A percentile compares a stretch with the other conserved stretches of the same genome.
phyloP scores from a whole-genome alignment of 495 filamentous ascomycete species.

The Penicillium cosmopolitanum region DNA sequence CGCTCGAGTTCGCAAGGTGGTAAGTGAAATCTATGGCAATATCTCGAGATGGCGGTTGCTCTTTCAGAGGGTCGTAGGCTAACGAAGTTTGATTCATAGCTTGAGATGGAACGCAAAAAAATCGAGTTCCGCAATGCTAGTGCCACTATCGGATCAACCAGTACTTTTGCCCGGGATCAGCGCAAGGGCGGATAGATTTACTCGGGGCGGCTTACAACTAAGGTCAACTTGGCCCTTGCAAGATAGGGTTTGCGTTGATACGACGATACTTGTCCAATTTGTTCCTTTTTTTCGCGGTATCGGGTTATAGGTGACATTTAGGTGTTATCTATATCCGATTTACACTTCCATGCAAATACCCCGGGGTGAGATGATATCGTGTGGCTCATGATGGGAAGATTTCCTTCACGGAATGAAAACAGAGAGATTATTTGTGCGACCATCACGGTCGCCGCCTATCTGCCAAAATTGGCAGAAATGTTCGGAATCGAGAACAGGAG shows the following conservation, averaged over 20 bases:
- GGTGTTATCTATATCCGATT: conserved; percentile 10
- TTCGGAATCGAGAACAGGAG: conserved; percentile 6
- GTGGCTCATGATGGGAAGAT: conserved; percentile 5
- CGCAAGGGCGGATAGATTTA: conserved; percentile 33
- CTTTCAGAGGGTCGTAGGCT: conserved; percentile 5
- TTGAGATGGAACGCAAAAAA: conserved; percentile 56
- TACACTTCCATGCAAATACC: conserved; percentile 26
- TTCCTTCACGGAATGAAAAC: background rate
- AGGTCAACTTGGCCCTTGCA: background rate
- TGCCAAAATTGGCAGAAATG: background rate
- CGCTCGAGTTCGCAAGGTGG: conserved; percentile 65
- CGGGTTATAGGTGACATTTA: conserved; percentile 3
- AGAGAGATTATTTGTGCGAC: background rate
- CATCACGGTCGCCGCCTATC: conserved; percentile 1
- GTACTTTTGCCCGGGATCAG: conserved; percentile 40
- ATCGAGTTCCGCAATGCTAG: conserved; percentile 51
- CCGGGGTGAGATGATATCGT: conserved; percentile 9
- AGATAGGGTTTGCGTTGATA: conserved; percentile 8
- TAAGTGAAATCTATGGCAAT: conserved; percentile 38
- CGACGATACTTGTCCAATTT: conserved; percentile 5
- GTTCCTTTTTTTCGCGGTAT: background rate
- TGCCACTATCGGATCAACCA: conserved; percentile 43
- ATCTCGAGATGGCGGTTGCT: background rate
- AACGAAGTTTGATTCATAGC: conserved; percentile 23
- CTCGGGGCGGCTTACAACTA: background rate